Evolutionary conservation across 2,329 filamentous ascomycete species (phyloP).

Genomic region (Aspergillus fumigatus): DNA sequence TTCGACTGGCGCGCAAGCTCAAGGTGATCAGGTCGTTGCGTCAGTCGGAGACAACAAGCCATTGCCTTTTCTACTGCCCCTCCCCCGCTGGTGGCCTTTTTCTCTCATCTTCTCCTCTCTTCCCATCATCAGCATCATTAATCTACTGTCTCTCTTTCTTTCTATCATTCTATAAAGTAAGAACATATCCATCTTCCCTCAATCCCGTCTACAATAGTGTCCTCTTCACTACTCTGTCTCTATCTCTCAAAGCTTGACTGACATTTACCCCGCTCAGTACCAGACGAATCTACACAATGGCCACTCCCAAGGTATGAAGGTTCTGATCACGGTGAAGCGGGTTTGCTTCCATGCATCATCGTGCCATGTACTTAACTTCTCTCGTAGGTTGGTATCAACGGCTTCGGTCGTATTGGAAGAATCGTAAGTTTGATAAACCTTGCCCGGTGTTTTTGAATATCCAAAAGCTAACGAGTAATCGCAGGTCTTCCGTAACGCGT

Average conservation of each 20-base stretch:
- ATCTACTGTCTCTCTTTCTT: slow-evolving; percentile 1
- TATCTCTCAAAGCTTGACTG: slow-evolving; percentile 18
- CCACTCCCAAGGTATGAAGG: slow-evolving; percentile 27
- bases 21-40: slow-evolving; percentile 31
- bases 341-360: background rate
- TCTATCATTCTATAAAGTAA: slow-evolving; percentile 10
- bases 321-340: background rate
- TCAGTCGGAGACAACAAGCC: slow-evolving; percentile 22
- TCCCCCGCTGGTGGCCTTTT: slow-evolving; percentile 23
- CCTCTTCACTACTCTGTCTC: background rate
- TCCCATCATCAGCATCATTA: slow-evolving; percentile 9
- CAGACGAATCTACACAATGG: slow-evolving; percentile 30
- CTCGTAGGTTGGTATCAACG: slow-evolving; percentile 88
- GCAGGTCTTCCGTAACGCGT: slow-evolving; percentile 92
- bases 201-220: background rate
- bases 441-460: background rate
- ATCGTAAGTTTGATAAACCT: slow-evolving; percentile 54
- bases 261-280: slow-evolving; percentile 24
- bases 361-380: slow-evolving; percentile 3
- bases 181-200: slow-evolving; percentile 2
- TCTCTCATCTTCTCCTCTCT: slow-evolving; percentile 11
- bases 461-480: slow-evolving; percentile 20
- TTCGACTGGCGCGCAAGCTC: slow-evolving; percentile 4
- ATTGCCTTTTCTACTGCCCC: slow-evolving; percentile 24
- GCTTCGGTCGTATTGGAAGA: slow-evolving; percentile 98